Evolutionary conservation across 495 filamentous ascomycete species (phyloP).

Genomic region (Penicillium paxilli): DNA sequence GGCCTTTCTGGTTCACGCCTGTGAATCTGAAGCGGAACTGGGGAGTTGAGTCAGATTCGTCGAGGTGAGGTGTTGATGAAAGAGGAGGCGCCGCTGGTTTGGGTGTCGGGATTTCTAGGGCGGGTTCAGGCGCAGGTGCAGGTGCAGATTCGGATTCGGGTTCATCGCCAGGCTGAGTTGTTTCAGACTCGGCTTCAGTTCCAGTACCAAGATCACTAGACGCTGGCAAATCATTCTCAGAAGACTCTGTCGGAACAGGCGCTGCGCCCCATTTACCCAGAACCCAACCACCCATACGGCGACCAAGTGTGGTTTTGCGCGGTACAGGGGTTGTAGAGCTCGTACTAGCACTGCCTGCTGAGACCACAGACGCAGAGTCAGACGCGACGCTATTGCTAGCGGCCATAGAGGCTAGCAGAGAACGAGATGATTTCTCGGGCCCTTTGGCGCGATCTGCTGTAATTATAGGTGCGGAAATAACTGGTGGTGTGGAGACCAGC

Average conservation of each 20-base stretch:
- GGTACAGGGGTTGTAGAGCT: constrained; percentile 20
- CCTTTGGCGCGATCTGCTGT: constrained; percentile 35
- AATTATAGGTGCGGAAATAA: constrained; percentile 46
- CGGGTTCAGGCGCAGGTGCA: neutral
- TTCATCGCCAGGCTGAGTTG: constrained; percentile 1
- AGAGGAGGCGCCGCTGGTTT: neutral
- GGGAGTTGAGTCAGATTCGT: neutral
- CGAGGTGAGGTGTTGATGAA: neutral
- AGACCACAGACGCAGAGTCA: constrained; percentile 21
- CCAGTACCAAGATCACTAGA: no score
- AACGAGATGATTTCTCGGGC: constrained; percentile 31
- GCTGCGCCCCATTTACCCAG: constrained; percentile 54
- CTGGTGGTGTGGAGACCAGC: constrained; percentile 38
- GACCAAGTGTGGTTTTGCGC: constrained; percentile 36
- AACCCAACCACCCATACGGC: constrained; percentile 57
- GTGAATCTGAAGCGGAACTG: constrained; percentile 36
- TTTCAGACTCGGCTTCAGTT: no score
- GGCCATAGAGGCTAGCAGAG: constrained; percentile 42
- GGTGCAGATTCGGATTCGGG: constrained; percentile 14
- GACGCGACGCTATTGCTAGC: constrained; percentile 18
- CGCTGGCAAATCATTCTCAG: no score
- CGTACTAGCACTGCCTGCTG: constrained; percentile 27
- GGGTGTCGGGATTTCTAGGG: neutral
- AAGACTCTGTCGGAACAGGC: constrained; percentile 29
- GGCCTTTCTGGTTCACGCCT: constrained; percentile 51